These are phyloP conservation scores for Penicillium coprophilum DNA, from an alignment of 495 filamentous ascomycete species.

Conservation along the genomic window DNA sequence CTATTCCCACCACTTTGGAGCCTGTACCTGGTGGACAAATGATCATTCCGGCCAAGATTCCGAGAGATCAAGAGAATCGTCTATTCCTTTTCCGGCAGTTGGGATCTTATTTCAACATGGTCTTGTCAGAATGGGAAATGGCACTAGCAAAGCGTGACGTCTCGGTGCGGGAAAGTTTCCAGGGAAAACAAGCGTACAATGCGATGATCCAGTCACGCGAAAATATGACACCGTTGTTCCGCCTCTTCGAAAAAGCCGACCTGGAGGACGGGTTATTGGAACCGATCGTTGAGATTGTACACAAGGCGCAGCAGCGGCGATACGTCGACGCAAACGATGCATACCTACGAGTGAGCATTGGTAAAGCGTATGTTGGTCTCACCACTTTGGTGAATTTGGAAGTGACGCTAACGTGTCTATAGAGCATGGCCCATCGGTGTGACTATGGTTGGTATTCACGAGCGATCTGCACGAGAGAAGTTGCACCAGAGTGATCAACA, in stretches of 20 bases:
- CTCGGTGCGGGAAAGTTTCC: constrained; percentile 66
- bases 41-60: constrained; percentile 68
- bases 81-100: constrained; percentile 80
- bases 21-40: constrained; percentile 81
- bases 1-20: constrained; percentile 69
- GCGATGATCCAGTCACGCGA: constrained; percentile 79
- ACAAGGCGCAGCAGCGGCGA: constrained; percentile 79
- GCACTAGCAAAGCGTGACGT: constrained; percentile 68
- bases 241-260: constrained; percentile 77
- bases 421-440: constrained; percentile 97
- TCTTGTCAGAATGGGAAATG: constrained; percentile 81
- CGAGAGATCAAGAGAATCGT: constrained; percentile 54
- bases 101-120: constrained; percentile 89
- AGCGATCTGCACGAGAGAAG: constrained; percentile 91
- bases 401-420: constrained; percentile 18
- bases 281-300: constrained; percentile 90
- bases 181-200: constrained; percentile 71
- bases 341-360: constrained; percentile 89
- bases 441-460: constrained; percentile 99
- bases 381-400: background rate
- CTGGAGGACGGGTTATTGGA: constrained; percentile 75
- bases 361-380: constrained; percentile 68
- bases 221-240: constrained; percentile 88
- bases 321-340: constrained; percentile 98
- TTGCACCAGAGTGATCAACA: constrained; percentile 83